These are phyloP conservation scores for Orbilia javanica DNA, from an alignment of 2,329 filamentous ascomycete species.

Conservation along the genomic window DNA sequence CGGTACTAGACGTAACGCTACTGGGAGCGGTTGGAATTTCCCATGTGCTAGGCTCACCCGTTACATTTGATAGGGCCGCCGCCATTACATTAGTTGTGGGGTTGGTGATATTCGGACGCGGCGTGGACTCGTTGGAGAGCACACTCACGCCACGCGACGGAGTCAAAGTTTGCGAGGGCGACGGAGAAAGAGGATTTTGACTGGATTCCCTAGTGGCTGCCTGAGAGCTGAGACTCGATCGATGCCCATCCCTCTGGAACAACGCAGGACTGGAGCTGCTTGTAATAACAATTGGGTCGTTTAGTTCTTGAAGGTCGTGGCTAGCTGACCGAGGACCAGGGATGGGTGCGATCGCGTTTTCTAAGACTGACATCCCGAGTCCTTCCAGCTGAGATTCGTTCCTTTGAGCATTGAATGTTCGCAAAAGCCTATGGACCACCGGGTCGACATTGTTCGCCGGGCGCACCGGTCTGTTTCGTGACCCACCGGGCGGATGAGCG, in stretches of 20 bases:
- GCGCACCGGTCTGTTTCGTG: slow-evolving; percentile 6
- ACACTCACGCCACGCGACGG: slow-evolving; percentile 28
- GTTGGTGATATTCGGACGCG: slow-evolving; percentile 2
- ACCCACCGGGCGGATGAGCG: slow-evolving; percentile 29
- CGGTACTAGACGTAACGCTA: slow-evolving; percentile 26
- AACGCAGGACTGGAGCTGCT: slow-evolving; percentile 37
- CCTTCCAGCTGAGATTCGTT: slow-evolving; percentile 48
- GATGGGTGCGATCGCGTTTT: background rate
- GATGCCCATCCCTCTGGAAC: slow-evolving; percentile 12
- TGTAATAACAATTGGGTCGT: slow-evolving; percentile 49
- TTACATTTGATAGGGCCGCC: slow-evolving; percentile 21
- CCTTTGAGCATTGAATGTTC: slow-evolving; percentile 52
- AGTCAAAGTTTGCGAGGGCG: slow-evolving; percentile 1
- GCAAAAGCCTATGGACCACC: slow-evolving; percentile 40
- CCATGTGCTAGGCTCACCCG: slow-evolving; percentile 29
- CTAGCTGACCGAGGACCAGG: slow-evolving; percentile 37
- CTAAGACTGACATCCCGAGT: slow-evolving; percentile 42
- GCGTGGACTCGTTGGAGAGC: slow-evolving; percentile 10
- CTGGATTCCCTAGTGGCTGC: slow-evolving; percentile 23
- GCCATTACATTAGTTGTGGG: slow-evolving; percentile 23
- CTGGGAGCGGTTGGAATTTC: slow-evolving; percentile 7
- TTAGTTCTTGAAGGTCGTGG: slow-evolving; percentile 49
- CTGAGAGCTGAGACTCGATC: slow-evolving; percentile 1
- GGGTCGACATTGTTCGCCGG: slow-evolving; percentile 37
- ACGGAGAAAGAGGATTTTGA: slow-evolving; percentile 21